Evolutionary conservation across 169 alveolate species (phyloP).

Genomic region (Cardiosporidium cionae): DNA sequence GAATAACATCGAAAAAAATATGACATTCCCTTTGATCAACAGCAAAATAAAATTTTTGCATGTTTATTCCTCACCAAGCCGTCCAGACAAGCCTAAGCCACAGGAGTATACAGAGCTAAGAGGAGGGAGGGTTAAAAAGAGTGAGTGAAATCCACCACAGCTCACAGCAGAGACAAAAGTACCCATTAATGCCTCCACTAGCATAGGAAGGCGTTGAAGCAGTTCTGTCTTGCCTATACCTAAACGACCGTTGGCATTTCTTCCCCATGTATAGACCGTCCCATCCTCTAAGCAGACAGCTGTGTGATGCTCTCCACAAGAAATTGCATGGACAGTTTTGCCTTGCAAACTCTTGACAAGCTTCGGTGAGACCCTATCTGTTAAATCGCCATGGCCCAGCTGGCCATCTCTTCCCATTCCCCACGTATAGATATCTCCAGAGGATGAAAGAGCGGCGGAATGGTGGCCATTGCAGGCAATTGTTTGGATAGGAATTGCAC

Average conservation of each 20-base stretch:
- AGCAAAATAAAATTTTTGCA: too few relatives aligned
- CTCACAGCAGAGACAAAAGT: conserved; percentile 22
- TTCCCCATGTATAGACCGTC: conserved; percentile 71
- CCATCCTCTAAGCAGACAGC: conserved; percentile 44
- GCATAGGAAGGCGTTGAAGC: conserved; percentile 24
- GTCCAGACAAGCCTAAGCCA: conserved; percentile 15
- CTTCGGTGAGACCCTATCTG: conserved; percentile 33
- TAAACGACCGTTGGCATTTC: conserved; percentile 66
- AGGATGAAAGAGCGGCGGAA: conserved; percentile 27
- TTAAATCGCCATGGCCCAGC: conserved; percentile 34
- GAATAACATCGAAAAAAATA: too few relatives aligned
- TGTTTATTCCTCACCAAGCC: conserved; percentile 8
- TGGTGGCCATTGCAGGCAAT: conserved; percentile 23
- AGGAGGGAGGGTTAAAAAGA: conserved; percentile 14
- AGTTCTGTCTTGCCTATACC: conserved; percentile 53
- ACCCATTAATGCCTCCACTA: conserved; percentile 30
- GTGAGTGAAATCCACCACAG: conserved; percentile 46
- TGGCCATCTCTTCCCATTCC: conserved; percentile 38
- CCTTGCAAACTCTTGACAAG: conserved; percentile 39
- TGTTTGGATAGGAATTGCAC: conserved; percentile 4
- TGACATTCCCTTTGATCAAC: too few relatives aligned
- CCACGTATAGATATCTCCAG: conserved; percentile 42
- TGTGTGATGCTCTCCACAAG: conserved; percentile 62
- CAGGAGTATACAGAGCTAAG: background rate
- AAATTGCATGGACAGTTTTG: conserved; percentile 33